A percentile compares a stretch with the other conserved stretches of the same genome.
phyloP scores from a whole-genome alignment of 352 stramenopile species.

The Saprolegnia parasitica region DNA sequence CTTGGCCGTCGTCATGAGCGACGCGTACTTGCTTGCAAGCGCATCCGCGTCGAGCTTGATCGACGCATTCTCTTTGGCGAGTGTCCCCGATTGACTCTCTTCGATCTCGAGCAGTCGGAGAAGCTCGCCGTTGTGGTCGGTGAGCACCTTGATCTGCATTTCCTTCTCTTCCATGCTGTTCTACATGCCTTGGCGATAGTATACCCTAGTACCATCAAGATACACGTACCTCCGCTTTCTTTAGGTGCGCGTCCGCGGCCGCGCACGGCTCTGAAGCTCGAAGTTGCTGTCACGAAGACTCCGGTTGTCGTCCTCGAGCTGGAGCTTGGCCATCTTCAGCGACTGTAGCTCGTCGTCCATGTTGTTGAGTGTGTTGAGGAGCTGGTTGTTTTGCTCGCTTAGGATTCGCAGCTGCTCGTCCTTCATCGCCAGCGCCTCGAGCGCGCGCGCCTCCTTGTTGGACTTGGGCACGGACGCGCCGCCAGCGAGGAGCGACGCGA shows the following conservation, averaged over 20 bases:
- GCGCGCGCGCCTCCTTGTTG: slow-evolving; percentile 83
- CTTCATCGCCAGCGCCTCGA: slow-evolving; percentile 93
- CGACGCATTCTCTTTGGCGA: slow-evolving; percentile 50
- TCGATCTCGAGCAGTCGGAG: slow-evolving; percentile 92
- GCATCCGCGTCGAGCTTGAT: slow-evolving; percentile 77
- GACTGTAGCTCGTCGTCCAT: slow-evolving; percentile 73
- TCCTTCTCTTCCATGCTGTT: slow-evolving; percentile 86
- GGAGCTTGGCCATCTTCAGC: slow-evolving; percentile 54
- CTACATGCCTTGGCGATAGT: slow-evolving; percentile 19
- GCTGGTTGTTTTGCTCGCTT: slow-evolving; percentile 87
- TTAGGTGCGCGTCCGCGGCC: slow-evolving; percentile 83
- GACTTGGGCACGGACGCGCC: slow-evolving; percentile 36
- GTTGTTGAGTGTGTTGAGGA: slow-evolving; percentile 83
- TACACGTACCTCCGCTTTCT: slow-evolving; percentile 36
- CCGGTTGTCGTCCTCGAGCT: slow-evolving; percentile 90
- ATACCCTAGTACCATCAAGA: neutral
- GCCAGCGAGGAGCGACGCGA: neutral
- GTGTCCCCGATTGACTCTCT: slow-evolving; percentile 77
- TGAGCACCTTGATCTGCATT: slow-evolving; percentile 91
- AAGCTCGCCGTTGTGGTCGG: slow-evolving; percentile 94
- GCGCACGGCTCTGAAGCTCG: slow-evolving; percentile 86
- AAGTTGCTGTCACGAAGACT: slow-evolving; percentile 90
- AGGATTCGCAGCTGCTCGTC: slow-evolving; percentile 94
- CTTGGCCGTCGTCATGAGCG: slow-evolving; percentile 88
- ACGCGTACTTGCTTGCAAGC: slow-evolving; percentile 84